Conservation (phyloP, 306 rosid genomes). For the Quercus robur region DNA sequence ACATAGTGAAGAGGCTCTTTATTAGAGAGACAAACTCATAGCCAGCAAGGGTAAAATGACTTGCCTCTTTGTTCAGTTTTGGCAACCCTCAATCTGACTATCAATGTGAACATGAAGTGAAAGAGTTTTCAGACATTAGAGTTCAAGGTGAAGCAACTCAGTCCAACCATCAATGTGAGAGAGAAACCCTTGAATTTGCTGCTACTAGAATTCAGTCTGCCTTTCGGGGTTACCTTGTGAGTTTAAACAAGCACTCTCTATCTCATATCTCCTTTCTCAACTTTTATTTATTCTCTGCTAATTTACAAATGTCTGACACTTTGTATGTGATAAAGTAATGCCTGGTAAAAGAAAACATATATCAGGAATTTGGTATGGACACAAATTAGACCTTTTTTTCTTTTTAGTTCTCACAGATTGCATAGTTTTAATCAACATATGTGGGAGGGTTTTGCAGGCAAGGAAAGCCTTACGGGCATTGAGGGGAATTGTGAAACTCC, state of each 20-base stretch:
- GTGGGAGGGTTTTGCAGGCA: constrained; percentile 49
- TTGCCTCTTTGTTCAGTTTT: neutral
- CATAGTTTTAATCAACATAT: neutral
- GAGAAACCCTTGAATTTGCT: constrained; percentile 43
- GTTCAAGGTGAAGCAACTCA: constrained; percentile 28
- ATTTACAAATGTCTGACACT: neutral
- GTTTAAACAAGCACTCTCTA: too few relatives aligned
- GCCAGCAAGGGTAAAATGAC: constrained; percentile 53
- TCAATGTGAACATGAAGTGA: constrained; percentile 12
- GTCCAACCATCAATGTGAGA: constrained; percentile 25
- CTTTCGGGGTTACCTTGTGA: constrained; percentile 83
- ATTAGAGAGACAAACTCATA: constrained; percentile 50
- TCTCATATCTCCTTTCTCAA: too few relatives aligned
- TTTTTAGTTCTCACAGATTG: neutral
- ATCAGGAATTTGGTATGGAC: neutral
- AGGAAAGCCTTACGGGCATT: constrained; percentile 84
- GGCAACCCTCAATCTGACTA: constrained; percentile 29
- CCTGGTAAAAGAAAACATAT: neutral
- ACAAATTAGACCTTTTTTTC: neutral
- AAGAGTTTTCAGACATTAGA: constrained; percentile 17
- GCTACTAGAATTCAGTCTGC: constrained; percentile 76
- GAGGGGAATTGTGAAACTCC: constrained; percentile 94
- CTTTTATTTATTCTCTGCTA: too few relatives aligned
- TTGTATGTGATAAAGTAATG: too few relatives aligned
- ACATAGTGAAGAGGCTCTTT: constrained; percentile 66